Evolutionary conservation across 306 rosid genomes (phyloP).

Genomic region (Sicyos edulis): DNA sequence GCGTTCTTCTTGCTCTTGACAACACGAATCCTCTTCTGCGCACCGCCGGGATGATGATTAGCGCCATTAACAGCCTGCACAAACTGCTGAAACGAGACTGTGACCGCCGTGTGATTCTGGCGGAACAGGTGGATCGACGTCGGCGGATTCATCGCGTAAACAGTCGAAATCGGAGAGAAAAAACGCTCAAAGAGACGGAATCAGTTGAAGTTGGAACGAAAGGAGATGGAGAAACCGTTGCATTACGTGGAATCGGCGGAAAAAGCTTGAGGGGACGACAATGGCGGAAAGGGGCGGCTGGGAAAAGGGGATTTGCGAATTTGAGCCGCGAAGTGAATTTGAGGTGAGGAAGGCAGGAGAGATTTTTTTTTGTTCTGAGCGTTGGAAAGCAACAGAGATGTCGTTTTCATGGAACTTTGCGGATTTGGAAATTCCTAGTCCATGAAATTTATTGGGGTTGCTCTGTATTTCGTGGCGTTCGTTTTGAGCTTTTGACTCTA

Average conservation of each 20-base stretch:
- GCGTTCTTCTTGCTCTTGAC: neutral
- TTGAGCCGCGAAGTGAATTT: neutral
- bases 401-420: neutral
- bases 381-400: neutral
- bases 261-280: neutral
- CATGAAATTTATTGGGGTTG: neutral
- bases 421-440: neutral
- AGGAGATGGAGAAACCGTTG: neutral
- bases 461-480: too few species aligned
- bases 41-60: slow-evolving; percentile 17
- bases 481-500: too few species aligned
- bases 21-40: slow-evolving; percentile 6
- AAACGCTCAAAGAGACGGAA: neutral
- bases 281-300: neutral
- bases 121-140: slow-evolving; percentile 4
- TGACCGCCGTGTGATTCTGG: slow-evolving; percentile 16
- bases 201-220: neutral
- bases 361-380: neutral
- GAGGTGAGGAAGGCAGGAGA: slow-evolving; percentile 11
- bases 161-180: neutral
- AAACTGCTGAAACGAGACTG: slow-evolving; percentile 17
- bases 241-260: neutral
- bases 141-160: slow-evolving; percentile 5
- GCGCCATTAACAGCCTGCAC: slow-evolving; percentile 5
- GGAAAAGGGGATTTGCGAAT: neutral